A percentile compares a stretch with the other conserved stretches of the same genome.
These are phyloP conservation scores for Toxicodendron radicans DNA, from an alignment of 345 rosid genomes.

Conservation along the genomic window DNA sequence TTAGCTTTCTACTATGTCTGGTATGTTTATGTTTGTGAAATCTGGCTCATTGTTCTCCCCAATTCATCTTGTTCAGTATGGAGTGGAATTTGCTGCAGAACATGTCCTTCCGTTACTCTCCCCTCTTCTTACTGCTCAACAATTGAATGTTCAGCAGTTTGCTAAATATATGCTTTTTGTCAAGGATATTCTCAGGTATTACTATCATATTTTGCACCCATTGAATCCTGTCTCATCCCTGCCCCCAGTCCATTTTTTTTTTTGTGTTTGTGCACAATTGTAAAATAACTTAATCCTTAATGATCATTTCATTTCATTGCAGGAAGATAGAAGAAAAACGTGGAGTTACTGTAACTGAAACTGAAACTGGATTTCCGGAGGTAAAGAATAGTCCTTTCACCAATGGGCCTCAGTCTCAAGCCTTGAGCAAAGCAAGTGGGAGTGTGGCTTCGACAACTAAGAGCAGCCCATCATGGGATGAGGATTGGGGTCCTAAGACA, in stretches of 20 bases:
- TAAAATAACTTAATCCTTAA: neutral
- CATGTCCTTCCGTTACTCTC: conserved; percentile 79
- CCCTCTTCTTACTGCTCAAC: conserved; percentile 94
- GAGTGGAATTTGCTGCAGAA: conserved; percentile 85
- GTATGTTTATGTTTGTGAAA: neutral
- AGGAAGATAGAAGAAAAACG: conserved; percentile 88
- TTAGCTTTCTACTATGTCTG: neutral
- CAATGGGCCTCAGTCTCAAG: conserved; percentile 54
- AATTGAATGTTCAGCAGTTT: conserved; percentile 87
- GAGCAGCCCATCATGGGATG: conserved; percentile 72
- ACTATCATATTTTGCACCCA: conserved; percentile 6
- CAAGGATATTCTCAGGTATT: conserved; percentile 84
- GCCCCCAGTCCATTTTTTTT: too few species aligned
- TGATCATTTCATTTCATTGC: conserved; percentile 22
- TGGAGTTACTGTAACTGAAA: conserved; percentile 72
- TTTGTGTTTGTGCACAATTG: neutral
- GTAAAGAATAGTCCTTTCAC: conserved; percentile 38
- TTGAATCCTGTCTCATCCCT: conserved; percentile 3
- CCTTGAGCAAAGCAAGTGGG: conserved; percentile 41
- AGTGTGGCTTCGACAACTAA: conserved; percentile 51
- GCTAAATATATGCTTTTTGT: conserved; percentile 94
- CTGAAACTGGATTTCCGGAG: conserved; percentile 60
- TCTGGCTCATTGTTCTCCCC: conserved; percentile 15
- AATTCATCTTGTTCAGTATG: conserved; percentile 54
- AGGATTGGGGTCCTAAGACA: conserved; percentile 72